Evolutionary conservation across 2,329 filamentous ascomycete species (phyloP).

Genomic region (Sporothrix dimorphospora): DNA sequence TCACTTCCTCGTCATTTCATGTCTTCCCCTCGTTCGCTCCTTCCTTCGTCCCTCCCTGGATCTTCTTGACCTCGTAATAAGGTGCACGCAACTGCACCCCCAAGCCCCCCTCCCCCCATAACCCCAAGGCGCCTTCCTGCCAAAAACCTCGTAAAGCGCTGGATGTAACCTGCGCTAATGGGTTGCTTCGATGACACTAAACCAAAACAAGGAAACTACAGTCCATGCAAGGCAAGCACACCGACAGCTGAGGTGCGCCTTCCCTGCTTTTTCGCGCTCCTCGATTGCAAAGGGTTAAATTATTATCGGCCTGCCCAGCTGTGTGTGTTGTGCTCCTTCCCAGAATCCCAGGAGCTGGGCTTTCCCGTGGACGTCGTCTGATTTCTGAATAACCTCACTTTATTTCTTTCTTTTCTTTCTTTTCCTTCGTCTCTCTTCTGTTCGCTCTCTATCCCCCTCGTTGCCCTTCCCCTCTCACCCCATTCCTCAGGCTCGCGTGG

Average conservation of each 20-base stretch:
- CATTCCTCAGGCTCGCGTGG: constrained; percentile 21
- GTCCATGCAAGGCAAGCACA: constrained; percentile 29
- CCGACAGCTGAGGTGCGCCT: constrained; percentile 31
- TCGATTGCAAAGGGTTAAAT: constrained; percentile 11
- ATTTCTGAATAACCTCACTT: constrained; percentile 28
- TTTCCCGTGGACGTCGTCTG: not conserved
- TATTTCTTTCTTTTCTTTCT: not conserved
- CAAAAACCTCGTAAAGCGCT: constrained; percentile 25
- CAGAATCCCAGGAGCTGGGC: constrained; percentile 19
- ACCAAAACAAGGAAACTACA: constrained; percentile 30
- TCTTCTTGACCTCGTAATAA: constrained; percentile 15
- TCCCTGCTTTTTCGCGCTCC: constrained; percentile 28
- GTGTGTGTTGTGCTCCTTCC: constrained; percentile 1
- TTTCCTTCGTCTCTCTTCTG: not conserved
- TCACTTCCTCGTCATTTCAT: not conserved
- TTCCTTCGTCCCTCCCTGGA: not conserved
- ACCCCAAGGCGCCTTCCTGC: not conserved
- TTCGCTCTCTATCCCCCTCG: not conserved
- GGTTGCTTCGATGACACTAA: constrained; percentile 25
- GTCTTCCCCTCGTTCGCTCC: not conserved
- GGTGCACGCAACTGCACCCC: constrained; percentile 18
- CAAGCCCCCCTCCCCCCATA: not conserved
- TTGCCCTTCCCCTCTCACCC: not conserved
- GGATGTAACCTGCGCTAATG: constrained; percentile 28
- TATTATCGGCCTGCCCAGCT: not conserved